Evolutionary conservation across 164 flowering plant genomes (phyloP).

Genomic region (Cinnamomum micranthum): DNA sequence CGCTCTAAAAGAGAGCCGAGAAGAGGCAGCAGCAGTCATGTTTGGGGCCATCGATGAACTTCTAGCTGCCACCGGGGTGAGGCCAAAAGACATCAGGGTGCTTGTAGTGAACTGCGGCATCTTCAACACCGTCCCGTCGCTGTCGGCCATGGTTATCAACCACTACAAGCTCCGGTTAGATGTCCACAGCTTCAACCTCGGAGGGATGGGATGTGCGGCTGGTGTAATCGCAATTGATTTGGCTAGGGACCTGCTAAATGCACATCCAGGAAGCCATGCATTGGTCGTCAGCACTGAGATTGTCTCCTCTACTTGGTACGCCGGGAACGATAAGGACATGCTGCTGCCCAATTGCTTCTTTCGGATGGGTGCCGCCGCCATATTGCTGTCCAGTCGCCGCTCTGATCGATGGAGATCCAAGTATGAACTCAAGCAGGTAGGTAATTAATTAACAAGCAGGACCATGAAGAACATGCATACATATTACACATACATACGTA

Average conservation of each 20-base stretch:
- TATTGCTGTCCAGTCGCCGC: slow-evolving; percentile 53
- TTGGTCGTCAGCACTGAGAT: slow-evolving; percentile 67
- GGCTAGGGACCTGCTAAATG: slow-evolving; percentile 49
- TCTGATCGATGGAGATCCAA: slow-evolving; percentile 58
- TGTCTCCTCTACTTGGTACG: slow-evolving; percentile 51
- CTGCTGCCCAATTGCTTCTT: slow-evolving; percentile 69
- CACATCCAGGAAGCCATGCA: slow-evolving; percentile 50
- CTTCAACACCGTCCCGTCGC: slow-evolving; percentile 61
- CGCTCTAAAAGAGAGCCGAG: slow-evolving; percentile 48
- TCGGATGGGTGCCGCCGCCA: slow-evolving; percentile 74
- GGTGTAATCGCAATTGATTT: slow-evolving; percentile 62
- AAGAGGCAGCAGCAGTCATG: slow-evolving; percentile 57
- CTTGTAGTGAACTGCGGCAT: slow-evolving; percentile 63
- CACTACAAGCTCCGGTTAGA: slow-evolving; percentile 51
- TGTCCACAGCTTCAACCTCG: slow-evolving; percentile 58
- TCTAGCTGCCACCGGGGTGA: slow-evolving; percentile 35
- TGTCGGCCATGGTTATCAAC: slow-evolving; percentile 68
- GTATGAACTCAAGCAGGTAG: slow-evolving; percentile 58
- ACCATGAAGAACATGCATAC: background rate
- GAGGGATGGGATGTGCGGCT: slow-evolving; percentile 85
- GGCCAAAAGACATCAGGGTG: slow-evolving; percentile 43
- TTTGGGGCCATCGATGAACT: slow-evolving; percentile 57
- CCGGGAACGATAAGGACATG: slow-evolving; percentile 50
- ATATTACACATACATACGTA: background rate
- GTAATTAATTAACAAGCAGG: background rate